A percentile compares a stretch with the other conserved stretches of the same genome.
Conservation (phyloP, 2,329 filamentous ascomycete genomes). For the Dissoconium aciculare region DNA sequence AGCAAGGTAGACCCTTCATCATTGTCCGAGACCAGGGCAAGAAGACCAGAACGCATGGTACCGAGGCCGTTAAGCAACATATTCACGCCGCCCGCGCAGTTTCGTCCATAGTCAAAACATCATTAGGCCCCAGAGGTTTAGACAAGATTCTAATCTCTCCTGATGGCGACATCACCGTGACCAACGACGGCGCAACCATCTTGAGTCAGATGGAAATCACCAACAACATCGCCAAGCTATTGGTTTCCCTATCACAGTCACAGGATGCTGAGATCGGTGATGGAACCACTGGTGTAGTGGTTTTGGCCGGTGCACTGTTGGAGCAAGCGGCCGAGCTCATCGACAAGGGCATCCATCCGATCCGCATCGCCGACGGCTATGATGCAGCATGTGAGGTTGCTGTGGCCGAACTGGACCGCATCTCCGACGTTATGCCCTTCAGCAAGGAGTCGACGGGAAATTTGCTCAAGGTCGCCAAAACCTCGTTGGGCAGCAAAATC, state of each 20-base stretch:
- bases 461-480: constrained; percentile 86
- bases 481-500: constrained; percentile 94
- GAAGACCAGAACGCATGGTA: constrained; percentile 94
- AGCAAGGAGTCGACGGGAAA: constrained; percentile 65
- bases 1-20: constrained; percentile 93
- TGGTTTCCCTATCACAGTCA: constrained; percentile 94
- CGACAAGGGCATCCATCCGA: constrained; percentile 98
- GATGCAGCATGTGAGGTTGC: constrained; percentile 96
- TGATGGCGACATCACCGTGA: constrained; percentile 97
- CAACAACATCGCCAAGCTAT: constrained; percentile 92
- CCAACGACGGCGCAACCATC: constrained; percentile 97
- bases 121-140: constrained; percentile 83
- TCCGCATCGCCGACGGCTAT: constrained; percentile 95
- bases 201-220: constrained; percentile 94
- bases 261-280: constrained; percentile 99
- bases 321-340: constrained; percentile 96
- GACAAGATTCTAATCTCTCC: constrained; percentile 99
- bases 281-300: constrained; percentile 93
- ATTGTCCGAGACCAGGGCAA: constrained; percentile 95
- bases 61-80: constrained; percentile 94
- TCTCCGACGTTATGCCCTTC: constrained; percentile 84
- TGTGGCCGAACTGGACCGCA: constrained; percentile 77
- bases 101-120: constrained; percentile 93
- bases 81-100: constrained; percentile 94
- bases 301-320: constrained; percentile 81